Percentiles rank a stretch among this genome's conserved stretches.
Evolutionary conservation across 1,139 yeast species (phyloP).

Genomic region (Pichia sp.): DNA sequence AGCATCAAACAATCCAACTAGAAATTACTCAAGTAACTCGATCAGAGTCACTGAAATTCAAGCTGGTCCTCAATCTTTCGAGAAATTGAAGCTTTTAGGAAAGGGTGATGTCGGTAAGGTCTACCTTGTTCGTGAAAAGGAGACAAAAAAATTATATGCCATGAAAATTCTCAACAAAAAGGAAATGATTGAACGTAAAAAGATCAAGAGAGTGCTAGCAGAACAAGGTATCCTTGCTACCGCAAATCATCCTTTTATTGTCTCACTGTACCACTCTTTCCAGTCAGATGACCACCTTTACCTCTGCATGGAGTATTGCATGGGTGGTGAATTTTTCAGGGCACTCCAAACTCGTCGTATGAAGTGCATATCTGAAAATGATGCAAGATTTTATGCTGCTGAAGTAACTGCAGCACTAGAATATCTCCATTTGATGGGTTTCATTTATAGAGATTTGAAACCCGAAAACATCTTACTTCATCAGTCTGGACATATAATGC

Average conservation of each 20-base stretch:
- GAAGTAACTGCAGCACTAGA: slow-evolving; percentile 97
- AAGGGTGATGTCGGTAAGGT: slow-evolving; percentile 99
- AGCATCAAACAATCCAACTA: slow-evolving; percentile 29
- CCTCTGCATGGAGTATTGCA: slow-evolving; percentile 96
- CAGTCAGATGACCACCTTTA: slow-evolving; percentile 92
- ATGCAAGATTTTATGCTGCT: slow-evolving; percentile 91
- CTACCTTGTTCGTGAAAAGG: slow-evolving; percentile 79
- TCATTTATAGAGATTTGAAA: slow-evolving; percentile 88
- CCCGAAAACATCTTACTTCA: slow-evolving; percentile 92
- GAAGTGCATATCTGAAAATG: slow-evolving; percentile 80
- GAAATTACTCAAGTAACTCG: slow-evolving; percentile 69
- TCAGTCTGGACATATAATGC: slow-evolving; percentile 96
- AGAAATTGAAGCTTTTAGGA: slow-evolving; percentile 81
- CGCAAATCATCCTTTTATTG: slow-evolving; percentile 94
- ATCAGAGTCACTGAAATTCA: slow-evolving; percentile 71
- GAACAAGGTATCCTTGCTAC: slow-evolving; percentile 96
- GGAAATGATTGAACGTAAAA: slow-evolving; percentile 93
- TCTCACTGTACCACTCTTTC: slow-evolving; percentile 91
- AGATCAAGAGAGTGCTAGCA: slow-evolving; percentile 88
- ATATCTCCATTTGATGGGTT: slow-evolving; percentile 93
- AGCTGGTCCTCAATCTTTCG: slow-evolving; percentile 84
- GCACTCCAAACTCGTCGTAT: slow-evolving; percentile 90
- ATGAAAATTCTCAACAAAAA: slow-evolving; percentile 87
- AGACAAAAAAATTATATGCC: slow-evolving; percentile 73
- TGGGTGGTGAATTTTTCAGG: slow-evolving; percentile 98